Evolutionary conservation across 1,284 basidiomycete genomes (phyloP).

Genomic region (Filobasidium uniguttulatum): DNA sequence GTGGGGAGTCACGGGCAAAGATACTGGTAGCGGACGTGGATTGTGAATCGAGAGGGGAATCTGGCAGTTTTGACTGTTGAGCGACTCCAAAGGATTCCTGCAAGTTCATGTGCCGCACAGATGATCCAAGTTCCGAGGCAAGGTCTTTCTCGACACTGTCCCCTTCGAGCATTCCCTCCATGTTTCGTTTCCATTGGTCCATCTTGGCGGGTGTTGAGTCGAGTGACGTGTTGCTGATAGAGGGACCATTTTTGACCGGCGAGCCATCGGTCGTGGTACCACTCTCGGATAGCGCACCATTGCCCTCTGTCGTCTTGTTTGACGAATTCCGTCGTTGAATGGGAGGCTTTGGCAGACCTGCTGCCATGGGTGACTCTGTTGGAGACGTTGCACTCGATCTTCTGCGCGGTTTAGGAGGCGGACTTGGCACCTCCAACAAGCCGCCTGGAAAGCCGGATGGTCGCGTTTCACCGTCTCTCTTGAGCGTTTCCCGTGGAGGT

Average conservation of each 20-base stretch:
- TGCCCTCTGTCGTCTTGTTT: neutral
- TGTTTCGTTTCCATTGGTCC: conserved; percentile 23
- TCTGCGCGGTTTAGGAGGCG: neutral
- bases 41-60: too few relatives aligned
- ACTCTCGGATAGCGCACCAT: neutral
- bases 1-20: too few relatives aligned
- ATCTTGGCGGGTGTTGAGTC: conserved; percentile 8
- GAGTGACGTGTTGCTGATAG: neutral
- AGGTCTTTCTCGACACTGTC: conserved; percentile 23
- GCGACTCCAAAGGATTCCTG: neutral
- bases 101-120: conserved; percentile 20
- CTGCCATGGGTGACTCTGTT: neutral
- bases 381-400: neutral
- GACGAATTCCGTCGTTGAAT: neutral
- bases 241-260: too few relatives aligned
- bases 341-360: neutral
- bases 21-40: too few relatives aligned
- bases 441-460: too few relatives aligned
- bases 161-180: conserved; percentile 26
- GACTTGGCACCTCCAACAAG: too few relatives aligned
- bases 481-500: too few relatives aligned
- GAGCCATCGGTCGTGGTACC: neutral
- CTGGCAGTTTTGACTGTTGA: too few relatives aligned
- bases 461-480: too few relatives aligned
- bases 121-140: conserved; percentile 25